Base-by-base conservation (phyloP, 805 yeast species). In the Komagataella ulmi region DNA sequence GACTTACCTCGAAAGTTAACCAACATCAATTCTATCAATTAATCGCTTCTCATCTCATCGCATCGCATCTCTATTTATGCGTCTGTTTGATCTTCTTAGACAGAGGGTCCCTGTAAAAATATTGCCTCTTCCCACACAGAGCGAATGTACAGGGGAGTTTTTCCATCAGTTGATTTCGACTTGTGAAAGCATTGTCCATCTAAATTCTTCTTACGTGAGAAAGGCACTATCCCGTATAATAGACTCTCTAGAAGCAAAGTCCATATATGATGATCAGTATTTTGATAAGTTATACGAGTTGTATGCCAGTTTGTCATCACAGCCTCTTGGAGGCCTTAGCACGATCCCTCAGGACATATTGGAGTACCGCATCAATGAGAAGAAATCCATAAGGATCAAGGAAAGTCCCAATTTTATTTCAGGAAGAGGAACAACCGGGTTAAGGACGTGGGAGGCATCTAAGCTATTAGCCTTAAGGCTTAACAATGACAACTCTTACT, bases 361-460 rank as follows among this genome's bases (percentile, higher is more conserved):
- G 6, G 40, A 18, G 46, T 51, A 51, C 45, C 14, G n/a, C 8
- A 19, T 51, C 40, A 19, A 24, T 19, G 44, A 17, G 24, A 21
- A 17, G 10, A 30, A 7, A 14, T 21, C 49, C 0, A 60, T 75
- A 1, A 56, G 57, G 6, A 75, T 84, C 3, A 66, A 65, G 53
- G 93, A 85, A 58, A 72, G 79, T 0, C 91, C 90, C 0, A 70
- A 74, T 51, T 55, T 85, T 50, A 77, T 85, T 12, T 76, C 86
- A 44, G 88, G 87, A 1, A 61, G 68, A n/a, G 95, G 95, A 4
- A 83, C 95, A 1, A 91, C 97, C 0, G 97, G 97, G 0, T 66
- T 80, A 51, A 70, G 97, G 45, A 91, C 97, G 0, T 90, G 97
- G 98, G 97, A 88, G 61, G 97, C 96, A 2, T 85, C 96, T 0